Evolutionary conservation across 805 yeast species (phyloP).

Genomic region (Blastobotrys robertii): DNA sequence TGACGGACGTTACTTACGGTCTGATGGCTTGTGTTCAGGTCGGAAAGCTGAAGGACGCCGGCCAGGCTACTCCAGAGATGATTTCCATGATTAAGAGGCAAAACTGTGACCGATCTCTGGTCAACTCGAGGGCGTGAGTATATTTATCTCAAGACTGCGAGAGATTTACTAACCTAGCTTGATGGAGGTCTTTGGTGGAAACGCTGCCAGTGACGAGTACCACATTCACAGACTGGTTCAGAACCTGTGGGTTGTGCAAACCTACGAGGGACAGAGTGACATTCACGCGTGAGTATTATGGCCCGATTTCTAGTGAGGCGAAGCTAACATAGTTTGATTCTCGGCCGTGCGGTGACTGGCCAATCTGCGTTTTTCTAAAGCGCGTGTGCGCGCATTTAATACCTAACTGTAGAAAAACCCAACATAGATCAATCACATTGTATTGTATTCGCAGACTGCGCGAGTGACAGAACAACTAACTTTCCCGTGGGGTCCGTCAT

Average conservation of each 20-base stretch:
- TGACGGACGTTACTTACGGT: constrained; percentile 33
- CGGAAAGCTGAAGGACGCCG: constrained; percentile 33
- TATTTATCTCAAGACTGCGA: no score
- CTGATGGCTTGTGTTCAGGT: constrained; percentile 32
- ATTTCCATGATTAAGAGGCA: constrained; percentile 35
- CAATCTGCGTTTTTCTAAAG: constrained; percentile 13
- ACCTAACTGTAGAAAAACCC: not conserved
- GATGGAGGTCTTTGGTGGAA: constrained; percentile 39
- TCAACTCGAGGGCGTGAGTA: constrained; percentile 24
- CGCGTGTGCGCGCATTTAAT: not conserved
- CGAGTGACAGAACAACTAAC: not conserved
- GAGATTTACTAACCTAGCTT: constrained; percentile 13
- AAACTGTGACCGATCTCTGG: constrained; percentile 34
- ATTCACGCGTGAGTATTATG: constrained; percentile 24
- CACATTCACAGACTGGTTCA: constrained; percentile 35
- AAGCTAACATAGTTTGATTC: constrained; percentile 17
- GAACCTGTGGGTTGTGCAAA: constrained; percentile 35
- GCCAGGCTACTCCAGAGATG: constrained; percentile 33
- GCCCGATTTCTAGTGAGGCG: constrained; percentile 4
- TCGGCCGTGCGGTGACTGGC: constrained; percentile 36
- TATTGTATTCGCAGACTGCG: no score
- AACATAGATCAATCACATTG: not conserved
- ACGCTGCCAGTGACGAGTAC: constrained; percentile 36
- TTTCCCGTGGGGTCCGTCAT: no score
- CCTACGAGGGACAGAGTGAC: constrained; percentile 39